phyloP scores from a whole-genome alignment of 2,329 filamentous ascomycete genomes.

The Lachnellula suecica region DNA sequence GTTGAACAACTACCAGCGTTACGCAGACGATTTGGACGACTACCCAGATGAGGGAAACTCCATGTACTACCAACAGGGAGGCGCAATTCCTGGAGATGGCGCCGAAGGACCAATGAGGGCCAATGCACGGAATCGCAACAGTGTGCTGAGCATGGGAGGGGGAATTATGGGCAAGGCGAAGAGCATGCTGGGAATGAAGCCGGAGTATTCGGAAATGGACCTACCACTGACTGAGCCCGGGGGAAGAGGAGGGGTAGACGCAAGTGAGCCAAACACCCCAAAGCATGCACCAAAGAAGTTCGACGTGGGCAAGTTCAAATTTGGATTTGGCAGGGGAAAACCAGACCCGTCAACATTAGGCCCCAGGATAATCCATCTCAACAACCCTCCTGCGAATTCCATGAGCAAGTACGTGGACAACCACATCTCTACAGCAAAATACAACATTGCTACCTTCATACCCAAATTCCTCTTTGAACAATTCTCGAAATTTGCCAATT shows the following conservation, averaged over 20 bases:
- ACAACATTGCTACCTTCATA: conserved; percentile 88
- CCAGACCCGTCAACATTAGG: conserved; percentile 88
- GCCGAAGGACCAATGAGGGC: conserved; percentile 45
- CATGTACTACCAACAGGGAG: conserved; percentile 75
- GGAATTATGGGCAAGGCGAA: conserved; percentile 86
- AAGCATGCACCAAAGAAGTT: conserved; percentile 52
- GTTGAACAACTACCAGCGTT: conserved; percentile 84
- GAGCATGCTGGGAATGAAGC: conserved; percentile 84
- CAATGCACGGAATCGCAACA: conserved; percentile 77
- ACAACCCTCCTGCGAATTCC: conserved; percentile 91
- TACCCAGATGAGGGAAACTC: conserved; percentile 75
- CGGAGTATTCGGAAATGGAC: conserved; percentile 96
- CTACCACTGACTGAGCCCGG: conserved; percentile 83
- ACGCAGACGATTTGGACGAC: conserved; percentile 85
- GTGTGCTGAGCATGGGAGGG: conserved; percentile 82
- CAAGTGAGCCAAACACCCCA: conserved; percentile 46
- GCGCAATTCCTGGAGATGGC: conserved; percentile 57
- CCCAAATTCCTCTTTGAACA: conserved; percentile 98
- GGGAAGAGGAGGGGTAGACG: conserved; percentile 44
- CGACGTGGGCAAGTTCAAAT: conserved; percentile 79
- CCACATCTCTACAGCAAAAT: conserved; percentile 96
- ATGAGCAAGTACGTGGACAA: conserved; percentile 92
- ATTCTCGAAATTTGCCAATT: conserved; percentile 98
- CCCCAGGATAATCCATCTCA: conserved; percentile 89
- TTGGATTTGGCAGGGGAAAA: conserved; percentile 82